Evolutionary conservation across 345 rosid species (phyloP).

Genomic region (Jatropha curcas): DNA sequence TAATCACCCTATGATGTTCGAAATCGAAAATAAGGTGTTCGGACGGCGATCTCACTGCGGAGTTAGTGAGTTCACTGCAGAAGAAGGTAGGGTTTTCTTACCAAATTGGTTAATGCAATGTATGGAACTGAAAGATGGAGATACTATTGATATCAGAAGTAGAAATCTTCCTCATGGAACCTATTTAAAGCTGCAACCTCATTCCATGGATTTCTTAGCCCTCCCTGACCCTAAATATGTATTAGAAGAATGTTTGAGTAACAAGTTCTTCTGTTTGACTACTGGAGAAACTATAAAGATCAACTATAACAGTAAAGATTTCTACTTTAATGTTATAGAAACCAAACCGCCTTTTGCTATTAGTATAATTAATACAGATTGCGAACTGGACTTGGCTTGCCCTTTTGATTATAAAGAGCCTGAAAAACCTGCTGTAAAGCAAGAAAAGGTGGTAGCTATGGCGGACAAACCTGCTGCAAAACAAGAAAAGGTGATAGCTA

Average conservation of each 20-base stretch:
- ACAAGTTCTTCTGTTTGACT: constrained; percentile 22
- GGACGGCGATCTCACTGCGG: constrained; percentile 25
- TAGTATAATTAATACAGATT: constrained; percentile 21
- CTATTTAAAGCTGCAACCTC: constrained; percentile 31
- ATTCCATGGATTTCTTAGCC: constrained; percentile 14
- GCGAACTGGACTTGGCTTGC: constrained; percentile 28
- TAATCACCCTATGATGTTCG: constrained; percentile 21
- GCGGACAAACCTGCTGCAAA: not conserved
- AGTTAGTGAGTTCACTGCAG: constrained; percentile 26
- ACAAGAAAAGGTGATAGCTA: no score
- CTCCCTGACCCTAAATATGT: constrained; percentile 21
- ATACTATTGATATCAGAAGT: not conserved
- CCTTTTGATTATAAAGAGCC: constrained; percentile 19
- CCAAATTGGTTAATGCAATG: constrained; percentile 34
- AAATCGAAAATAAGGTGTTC: constrained; percentile 4
- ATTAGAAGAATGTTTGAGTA: constrained; percentile 13
- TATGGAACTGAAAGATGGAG: constrained; percentile 15
- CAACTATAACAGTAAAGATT: constrained; percentile 2
- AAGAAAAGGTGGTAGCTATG: no score
- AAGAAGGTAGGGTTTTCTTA: constrained; percentile 2
- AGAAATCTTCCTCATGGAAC: constrained; percentile 8
- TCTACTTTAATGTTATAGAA: constrained; percentile 22
- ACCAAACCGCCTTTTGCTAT: constrained; percentile 28
- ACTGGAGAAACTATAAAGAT: constrained; percentile 25
- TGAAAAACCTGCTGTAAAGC: not conserved